Base-by-base conservation (phyloP, 805 yeast genomes). In the Saccharomycopsis schoenii region DNA sequence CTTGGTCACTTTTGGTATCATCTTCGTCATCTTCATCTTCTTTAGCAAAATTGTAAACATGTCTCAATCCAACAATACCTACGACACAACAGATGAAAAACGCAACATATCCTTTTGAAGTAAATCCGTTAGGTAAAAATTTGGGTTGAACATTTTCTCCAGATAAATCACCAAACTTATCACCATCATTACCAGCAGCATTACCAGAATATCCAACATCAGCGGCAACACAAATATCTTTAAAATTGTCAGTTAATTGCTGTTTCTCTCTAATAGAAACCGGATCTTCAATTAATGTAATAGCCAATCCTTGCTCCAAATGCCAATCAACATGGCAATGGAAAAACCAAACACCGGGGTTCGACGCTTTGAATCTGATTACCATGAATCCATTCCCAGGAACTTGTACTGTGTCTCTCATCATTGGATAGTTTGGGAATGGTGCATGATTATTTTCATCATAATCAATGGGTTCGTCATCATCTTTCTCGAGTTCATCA, bases 261-360 rank as follows among this genome's bases (percentile, higher is more conserved):
- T 77, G 77, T 40, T 52, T 42, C 62, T 77, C 71, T 66, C 80
- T 79, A 40, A 86, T 69, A 41, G 76, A 74, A 58, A 75, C 67
- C 21, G 94, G 93, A 37, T 87, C 88, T 71, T 88, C 96, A 51
- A 88, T 76, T 42, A 88, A 80, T 1, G 83, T 81, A 58, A 86
- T 76, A 8, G 92, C 92, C 60, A 88, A 77, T 36, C 96, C 96
- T 74, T 88, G 94, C 66, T 83, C 86, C 71, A 88, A 80, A 73
- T 88, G 96, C 86, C 91, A 88, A 68, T 88, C 93, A 60, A 88
- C 82, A 69, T 89, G 96, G 73, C 97, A 91, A 71, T 91, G 97
- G 84, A 91, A 88, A 64, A 87, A 82, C 97, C 97, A 92, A 29
- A 90, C 85, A 61, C 97, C 97, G 2, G 97, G 97, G 68, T 92